A percentile compares a stretch with the other conserved stretches of the same genome.
Evolutionary conservation across 2,329 filamentous ascomycete genomes (phyloP).

Genomic region (Penicillium sp.): DNA sequence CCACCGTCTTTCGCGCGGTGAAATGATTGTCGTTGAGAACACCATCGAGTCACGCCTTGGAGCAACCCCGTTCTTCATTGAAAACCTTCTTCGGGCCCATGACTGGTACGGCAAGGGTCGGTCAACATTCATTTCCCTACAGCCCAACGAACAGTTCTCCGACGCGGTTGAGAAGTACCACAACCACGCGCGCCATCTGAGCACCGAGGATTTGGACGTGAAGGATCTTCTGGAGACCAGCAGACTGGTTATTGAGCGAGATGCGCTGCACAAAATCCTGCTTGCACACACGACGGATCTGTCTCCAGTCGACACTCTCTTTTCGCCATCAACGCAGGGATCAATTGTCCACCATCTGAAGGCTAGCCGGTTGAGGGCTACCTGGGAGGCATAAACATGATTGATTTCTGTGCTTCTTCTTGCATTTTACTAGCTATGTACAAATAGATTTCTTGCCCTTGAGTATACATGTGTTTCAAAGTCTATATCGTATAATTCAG

Average conservation of each 20-base stretch:
- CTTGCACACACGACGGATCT: slow-evolving; percentile 59
- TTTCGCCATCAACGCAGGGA: slow-evolving; percentile 6
- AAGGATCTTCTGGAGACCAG: slow-evolving; percentile 89
- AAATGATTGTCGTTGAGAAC: slow-evolving; percentile 83
- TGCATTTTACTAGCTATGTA: slow-evolving; percentile 12
- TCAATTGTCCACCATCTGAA: slow-evolving; percentile 2
- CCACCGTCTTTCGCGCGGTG: slow-evolving; percentile 84
- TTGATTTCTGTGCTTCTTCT: neutral
- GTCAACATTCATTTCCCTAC: slow-evolving; percentile 72
- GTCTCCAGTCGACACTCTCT: slow-evolving; percentile 18
- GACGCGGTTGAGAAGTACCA: slow-evolving; percentile 65
- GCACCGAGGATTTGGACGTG: slow-evolving; percentile 82
- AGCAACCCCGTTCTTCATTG: slow-evolving; percentile 59
- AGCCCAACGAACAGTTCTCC: slow-evolving; percentile 64
- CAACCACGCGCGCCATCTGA: slow-evolving; percentile 69
- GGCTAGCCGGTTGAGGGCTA: neutral
- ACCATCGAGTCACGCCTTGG: slow-evolving; percentile 66
- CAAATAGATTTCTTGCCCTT: slow-evolving; percentile 11
- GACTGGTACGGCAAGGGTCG: slow-evolving; percentile 70
- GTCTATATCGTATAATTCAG: neutral
- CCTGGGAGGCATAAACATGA: neutral
- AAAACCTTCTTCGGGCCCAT: slow-evolving; percentile 70
- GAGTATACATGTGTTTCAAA: neutral
- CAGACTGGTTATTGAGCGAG: slow-evolving; percentile 82
- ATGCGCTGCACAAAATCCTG: slow-evolving; percentile 75